Percentiles rank a stretch among this genome's conserved stretches.
Conservation (phyloP, 441 rosid genomes). For the Viola pubescens region DNA sequence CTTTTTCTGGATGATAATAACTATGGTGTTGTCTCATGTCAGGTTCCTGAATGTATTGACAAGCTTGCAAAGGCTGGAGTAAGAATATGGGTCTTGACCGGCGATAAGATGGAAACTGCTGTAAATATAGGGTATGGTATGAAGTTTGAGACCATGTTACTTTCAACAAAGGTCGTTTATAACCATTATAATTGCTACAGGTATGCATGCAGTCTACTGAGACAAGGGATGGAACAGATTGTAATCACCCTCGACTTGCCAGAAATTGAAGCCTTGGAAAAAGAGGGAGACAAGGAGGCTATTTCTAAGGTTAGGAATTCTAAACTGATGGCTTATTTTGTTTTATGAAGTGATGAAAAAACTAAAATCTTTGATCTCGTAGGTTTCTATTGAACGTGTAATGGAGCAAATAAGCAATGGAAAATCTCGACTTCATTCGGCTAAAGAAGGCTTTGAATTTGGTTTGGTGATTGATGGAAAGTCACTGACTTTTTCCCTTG, state of each 20-base stretch:
- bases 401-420: conserved; percentile 38
- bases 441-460: conserved; percentile 30
- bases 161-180: neutral
- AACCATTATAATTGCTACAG: conserved; percentile 31
- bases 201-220: conserved; percentile 73
- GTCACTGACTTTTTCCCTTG: conserved; percentile 65
- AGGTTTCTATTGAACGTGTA: conserved; percentile 59
- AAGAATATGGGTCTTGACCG: conserved; percentile 89
- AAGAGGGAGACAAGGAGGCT: conserved; percentile 53
- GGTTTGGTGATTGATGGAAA: conserved; percentile 85
- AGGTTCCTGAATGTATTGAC: conserved; percentile 87
- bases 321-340: conserved; percentile 2
- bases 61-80: conserved; percentile 78
- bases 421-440: conserved; percentile 21
- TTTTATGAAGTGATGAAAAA: conserved; percentile 5
- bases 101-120: conserved; percentile 95
- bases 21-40: conserved; percentile 6
- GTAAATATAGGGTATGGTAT: conserved; percentile 77
- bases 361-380: conserved; percentile 19
- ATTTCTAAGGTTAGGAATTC: conserved; percentile 33
- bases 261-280: conserved; percentile 54
- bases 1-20: conserved; percentile 9
- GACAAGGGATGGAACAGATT: conserved; percentile 69
- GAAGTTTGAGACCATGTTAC: conserved; percentile 5
- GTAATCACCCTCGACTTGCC: conserved; percentile 53